phyloP scores from a whole-genome alignment of 176 grass and related monocot genomes.

The Guadua angustifolia region DNA sequence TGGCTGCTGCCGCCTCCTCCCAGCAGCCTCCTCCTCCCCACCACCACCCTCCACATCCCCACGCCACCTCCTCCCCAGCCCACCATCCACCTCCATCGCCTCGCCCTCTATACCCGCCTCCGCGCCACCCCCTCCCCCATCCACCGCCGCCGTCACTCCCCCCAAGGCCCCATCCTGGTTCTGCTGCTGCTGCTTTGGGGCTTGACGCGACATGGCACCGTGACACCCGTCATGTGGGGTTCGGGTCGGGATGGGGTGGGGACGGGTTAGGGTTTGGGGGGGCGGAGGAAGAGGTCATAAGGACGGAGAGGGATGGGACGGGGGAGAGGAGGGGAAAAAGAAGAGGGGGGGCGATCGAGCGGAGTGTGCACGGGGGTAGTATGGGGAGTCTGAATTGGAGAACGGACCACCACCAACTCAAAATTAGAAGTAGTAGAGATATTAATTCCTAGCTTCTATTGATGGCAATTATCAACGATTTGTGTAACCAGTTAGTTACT shows the following conservation, averaged over 20 bases:
- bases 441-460: no score
- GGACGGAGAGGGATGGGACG: slow-evolving; percentile 47
- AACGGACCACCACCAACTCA: no score
- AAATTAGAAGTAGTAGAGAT: no score
- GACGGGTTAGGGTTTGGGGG: slow-evolving; percentile 65
- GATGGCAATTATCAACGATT: no score
- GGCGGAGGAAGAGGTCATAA: slow-evolving; percentile 79
- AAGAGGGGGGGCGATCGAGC: background rate
- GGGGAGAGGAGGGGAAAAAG: background rate
- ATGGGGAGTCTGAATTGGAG: no score
- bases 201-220: no score
- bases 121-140: slow-evolving; percentile 40
- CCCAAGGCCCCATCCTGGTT: slow-evolving; percentile 43
- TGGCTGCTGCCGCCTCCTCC: slow-evolving; percentile 36
- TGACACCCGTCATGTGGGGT: slow-evolving; percentile 21
- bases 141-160: slow-evolving; percentile 30
- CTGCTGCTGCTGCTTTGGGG: slow-evolving; percentile 50
- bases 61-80: slow-evolving; percentile 30
- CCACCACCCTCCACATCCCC: slow-evolving; percentile 53
- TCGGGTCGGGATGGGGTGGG: slow-evolving; percentile 19
- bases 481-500: no score
- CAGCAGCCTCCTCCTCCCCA: slow-evolving; percentile 35
- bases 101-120: slow-evolving; percentile 42
- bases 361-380: no score
- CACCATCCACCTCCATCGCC: slow-evolving; percentile 69